These are phyloP conservation scores for Suillus cothurnatus DNA, from an alignment of 768 basidiomycete species.

Conservation along the genomic window DNA sequence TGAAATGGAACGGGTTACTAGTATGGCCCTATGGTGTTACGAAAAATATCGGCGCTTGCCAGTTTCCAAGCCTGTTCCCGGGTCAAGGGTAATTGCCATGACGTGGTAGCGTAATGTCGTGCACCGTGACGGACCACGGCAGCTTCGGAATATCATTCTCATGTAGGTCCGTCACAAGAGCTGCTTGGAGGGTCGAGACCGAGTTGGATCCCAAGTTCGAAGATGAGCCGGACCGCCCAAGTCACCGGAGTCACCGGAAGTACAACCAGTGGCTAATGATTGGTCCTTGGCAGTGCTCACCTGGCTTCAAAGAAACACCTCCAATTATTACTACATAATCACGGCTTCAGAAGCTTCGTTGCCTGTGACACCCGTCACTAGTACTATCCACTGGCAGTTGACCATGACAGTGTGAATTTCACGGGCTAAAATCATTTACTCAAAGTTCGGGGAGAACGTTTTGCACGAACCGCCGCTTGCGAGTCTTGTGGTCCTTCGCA, in stretches of 20 bases:
- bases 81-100: conserved; percentile 59
- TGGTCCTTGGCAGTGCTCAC: too few relatives aligned
- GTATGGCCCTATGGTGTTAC: conserved; percentile 18
- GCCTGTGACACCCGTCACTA: neutral
- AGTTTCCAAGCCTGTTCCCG: conserved; percentile 75
- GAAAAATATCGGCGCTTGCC: conserved; percentile 78
- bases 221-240: neutral
- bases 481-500: conserved; percentile 1
- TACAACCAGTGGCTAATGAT: too few relatives aligned
- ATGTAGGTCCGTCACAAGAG: conserved; percentile 23
- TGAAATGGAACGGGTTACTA: neutral
- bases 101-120: conserved; percentile 52
- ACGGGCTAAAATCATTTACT: neutral
- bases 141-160: conserved; percentile 35
- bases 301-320: too few relatives aligned
- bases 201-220: neutral
- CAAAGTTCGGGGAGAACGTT: conserved; percentile 6
- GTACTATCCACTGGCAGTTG: neutral
- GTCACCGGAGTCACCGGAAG: neutral
- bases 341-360: too few relatives aligned
- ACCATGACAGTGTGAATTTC: neutral
- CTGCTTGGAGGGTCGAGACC: conserved; percentile 4
- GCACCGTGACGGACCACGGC: neutral
- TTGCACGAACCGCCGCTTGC: conserved; percentile 2
- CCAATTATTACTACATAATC: too few relatives aligned